Base-by-base conservation (phyloP, 2,329 filamentous ascomycete species). In the Cephalotrichum gorgonifer region DNA sequence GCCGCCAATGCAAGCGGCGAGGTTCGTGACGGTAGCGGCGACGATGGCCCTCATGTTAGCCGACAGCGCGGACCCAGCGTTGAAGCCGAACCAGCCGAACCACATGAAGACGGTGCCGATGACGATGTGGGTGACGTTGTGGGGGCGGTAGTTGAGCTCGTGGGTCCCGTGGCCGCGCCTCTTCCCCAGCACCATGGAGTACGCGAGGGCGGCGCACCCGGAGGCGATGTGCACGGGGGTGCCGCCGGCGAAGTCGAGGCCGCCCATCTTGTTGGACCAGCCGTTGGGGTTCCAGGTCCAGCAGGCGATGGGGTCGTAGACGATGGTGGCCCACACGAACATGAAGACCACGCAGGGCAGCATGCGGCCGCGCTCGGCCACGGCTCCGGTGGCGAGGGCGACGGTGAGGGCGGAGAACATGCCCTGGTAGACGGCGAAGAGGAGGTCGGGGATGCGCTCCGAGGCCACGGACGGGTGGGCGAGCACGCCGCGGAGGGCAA, bases 71-170 rank as follows among this genome's bases (percentile, higher is more conserved):
- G 85, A 89, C 54, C 88, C 88, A 45, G 86, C 88, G 59, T 95
- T 95, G 79, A 95, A 95, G 44, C 89, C 89, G 60, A 95, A 94
- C 89, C 88, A 95, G 48, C 89, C 89, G 15, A 95, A 86, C 88
- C 89, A 95, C 15, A 95, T 81, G 69, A 95, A 95, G 43, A 95
- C 88, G 3, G 89, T 95, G 27, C 89, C 89, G 50, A 94, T 85
- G 47, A 95, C 88, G 56, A 95, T 89, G 64, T 94, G 87, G 4
- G 88, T 93, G 43, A 94, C 88, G 59, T 95, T 95, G 71, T 95
- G 89, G 9, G 89, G 89, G 46, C 89, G 85, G 66, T 91, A 95
- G 70, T 94, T 94, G 58, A 95, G 74, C 64, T 91, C 87, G 61
- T 89, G 84, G 26, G 88, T 94, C 45, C 87, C 86, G 63, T 94